A percentile compares a stretch with the other conserved stretches of the same genome.
These are phyloP conservation scores for Solanum hybrid DNA, from an alignment of 305 asterid species.

Conservation along the genomic window DNA sequence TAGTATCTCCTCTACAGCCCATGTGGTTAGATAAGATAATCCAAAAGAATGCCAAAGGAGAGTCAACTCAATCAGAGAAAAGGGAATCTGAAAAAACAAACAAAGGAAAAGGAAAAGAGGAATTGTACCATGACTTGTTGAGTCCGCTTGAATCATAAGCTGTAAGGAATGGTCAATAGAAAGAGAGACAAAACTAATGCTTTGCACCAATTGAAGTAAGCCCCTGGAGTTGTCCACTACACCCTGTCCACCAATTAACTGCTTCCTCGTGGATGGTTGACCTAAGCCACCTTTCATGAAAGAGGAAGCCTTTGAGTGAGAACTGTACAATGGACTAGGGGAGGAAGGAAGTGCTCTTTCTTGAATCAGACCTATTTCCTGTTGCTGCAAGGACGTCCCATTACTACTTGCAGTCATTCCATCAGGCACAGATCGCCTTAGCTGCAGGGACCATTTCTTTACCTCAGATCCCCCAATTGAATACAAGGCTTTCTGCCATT, in stretches of 20 bases:
- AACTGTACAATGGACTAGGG: conserved; percentile 53
- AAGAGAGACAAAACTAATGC: conserved; percentile 83
- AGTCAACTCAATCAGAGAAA: neutral
- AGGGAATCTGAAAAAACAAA: neutral
- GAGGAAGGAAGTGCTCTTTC: conserved; percentile 68
- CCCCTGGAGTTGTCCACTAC: conserved; percentile 76
- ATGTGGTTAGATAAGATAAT: neutral
- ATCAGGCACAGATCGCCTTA: conserved; percentile 81
- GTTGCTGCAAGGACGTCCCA: conserved; percentile 79
- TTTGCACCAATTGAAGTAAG: conserved; percentile 90
- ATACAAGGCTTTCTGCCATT: conserved; percentile 98
- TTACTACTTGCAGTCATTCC: conserved; percentile 80
- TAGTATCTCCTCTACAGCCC: neutral
- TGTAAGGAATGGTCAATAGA: conserved; percentile 92
- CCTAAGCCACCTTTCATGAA: conserved; percentile 79
- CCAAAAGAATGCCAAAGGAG: neutral
- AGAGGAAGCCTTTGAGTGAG: conserved; percentile 68
- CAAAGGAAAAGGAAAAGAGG: neutral
- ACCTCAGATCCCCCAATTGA: conserved; percentile 94
- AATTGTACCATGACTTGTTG: conserved; percentile 50
- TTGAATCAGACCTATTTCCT: conserved; percentile 76
- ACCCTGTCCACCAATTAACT: conserved; percentile 64
- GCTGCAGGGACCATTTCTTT: conserved; percentile 96
- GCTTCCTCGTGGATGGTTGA: conserved; percentile 83
- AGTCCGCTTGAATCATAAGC: conserved; percentile 78